Evolutionary conservation across 108 stramenopile species (phyloP).

Genomic region (Fragilariopsis cylindrus): DNA sequence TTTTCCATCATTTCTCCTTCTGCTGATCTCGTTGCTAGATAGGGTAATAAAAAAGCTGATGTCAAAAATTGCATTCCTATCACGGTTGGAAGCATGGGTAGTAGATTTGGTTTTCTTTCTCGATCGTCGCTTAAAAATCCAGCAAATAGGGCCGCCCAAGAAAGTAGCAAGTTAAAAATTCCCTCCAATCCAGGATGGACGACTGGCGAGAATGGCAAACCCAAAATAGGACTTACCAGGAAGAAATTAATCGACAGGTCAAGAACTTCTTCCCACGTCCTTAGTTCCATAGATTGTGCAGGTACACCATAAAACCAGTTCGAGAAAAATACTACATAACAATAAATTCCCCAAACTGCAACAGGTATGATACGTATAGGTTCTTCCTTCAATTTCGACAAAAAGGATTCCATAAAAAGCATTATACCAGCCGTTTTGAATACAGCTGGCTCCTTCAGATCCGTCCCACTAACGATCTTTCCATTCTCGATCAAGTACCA

Average conservation of each 20-base stretch:
- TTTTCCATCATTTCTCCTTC: slow-evolving; percentile 29
- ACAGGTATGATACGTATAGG: slow-evolving; percentile 69
- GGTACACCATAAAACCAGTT: slow-evolving; percentile 78
- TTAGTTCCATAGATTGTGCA: slow-evolving; percentile 61
- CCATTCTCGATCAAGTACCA: slow-evolving; percentile 56
- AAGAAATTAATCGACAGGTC: slow-evolving; percentile 86
- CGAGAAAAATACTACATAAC: slow-evolving; percentile 79
- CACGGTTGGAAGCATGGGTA: slow-evolving; percentile 66
- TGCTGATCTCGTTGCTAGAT: slow-evolving; percentile 63
- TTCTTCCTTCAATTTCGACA: slow-evolving; percentile 58
- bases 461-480: slow-evolving; percentile 58
- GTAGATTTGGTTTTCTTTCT: slow-evolving; percentile 62
- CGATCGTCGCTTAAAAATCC: slow-evolving; percentile 87
- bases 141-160: slow-evolving; percentile 87
- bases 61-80: slow-evolving; percentile 91
- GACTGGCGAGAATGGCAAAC: slow-evolving; percentile 68
- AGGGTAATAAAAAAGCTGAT: slow-evolving; percentile 81
- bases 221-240: slow-evolving; percentile 70
- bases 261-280: slow-evolving; percentile 86
- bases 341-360: slow-evolving; percentile 60
- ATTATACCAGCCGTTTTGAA: slow-evolving; percentile 56
- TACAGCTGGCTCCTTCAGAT: slow-evolving; percentile 74
- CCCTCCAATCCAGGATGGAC: slow-evolving; percentile 87
- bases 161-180: slow-evolving; percentile 85
- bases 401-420: slow-evolving; percentile 39